A percentile compares a stretch with the other conserved stretches of the same genome.
phyloP scores from a whole-genome alignment of 495 filamentous ascomycete genomes.

The Penicillium samsonianum region DNA sequence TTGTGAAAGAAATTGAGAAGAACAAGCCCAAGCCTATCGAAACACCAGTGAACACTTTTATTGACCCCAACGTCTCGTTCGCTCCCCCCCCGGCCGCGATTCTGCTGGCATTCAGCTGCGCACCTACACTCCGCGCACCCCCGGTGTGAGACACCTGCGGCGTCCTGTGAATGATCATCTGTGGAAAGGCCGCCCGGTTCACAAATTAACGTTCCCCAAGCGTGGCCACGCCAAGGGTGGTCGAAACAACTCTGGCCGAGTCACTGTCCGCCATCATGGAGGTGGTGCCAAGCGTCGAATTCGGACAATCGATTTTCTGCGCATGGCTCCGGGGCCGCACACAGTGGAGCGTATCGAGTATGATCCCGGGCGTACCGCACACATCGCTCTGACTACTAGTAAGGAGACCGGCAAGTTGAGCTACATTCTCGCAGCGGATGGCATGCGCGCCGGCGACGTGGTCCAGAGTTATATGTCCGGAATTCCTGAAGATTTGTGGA shows the following conservation, averaged over 20 bases:
- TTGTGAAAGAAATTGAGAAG: slow-evolving; percentile 41
- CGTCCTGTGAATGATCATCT: slow-evolving; percentile 94
- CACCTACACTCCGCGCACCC: slow-evolving; percentile 92
- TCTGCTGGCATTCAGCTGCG: slow-evolving; percentile 53
- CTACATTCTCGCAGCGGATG: slow-evolving; percentile 92
- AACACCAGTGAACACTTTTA: slow-evolving; percentile 22
- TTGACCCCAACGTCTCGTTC: slow-evolving; percentile 44
- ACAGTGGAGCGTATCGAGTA: slow-evolving; percentile 92
- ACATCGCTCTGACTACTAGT: slow-evolving; percentile 80
- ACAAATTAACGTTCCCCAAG: slow-evolving; percentile 83
- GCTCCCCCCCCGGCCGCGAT: slow-evolving; percentile 48
- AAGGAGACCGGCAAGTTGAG: slow-evolving; percentile 59
- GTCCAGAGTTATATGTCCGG: slow-evolving; percentile 88
- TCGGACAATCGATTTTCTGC: slow-evolving; percentile 82
- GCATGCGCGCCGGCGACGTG: slow-evolving; percentile 86
- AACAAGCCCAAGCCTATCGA: slow-evolving; percentile 25
- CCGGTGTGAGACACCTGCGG: slow-evolving; percentile 87
- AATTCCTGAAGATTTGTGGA: slow-evolving; percentile 79
- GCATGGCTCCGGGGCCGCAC: slow-evolving; percentile 74
- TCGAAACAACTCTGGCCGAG: slow-evolving; percentile 78
- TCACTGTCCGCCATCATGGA: slow-evolving; percentile 88
- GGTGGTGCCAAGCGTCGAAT: slow-evolving; percentile 91
- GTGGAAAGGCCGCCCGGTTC: slow-evolving; percentile 85
- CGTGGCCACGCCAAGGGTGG: slow-evolving; percentile 91
- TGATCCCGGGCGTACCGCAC: slow-evolving; percentile 88